Percentiles rank a stretch among this genome's conserved stretches.
These are phyloP conservation scores for Luvunga scandens DNA, from an alignment of 345 rosid species.

Conservation along the genomic window DNA sequence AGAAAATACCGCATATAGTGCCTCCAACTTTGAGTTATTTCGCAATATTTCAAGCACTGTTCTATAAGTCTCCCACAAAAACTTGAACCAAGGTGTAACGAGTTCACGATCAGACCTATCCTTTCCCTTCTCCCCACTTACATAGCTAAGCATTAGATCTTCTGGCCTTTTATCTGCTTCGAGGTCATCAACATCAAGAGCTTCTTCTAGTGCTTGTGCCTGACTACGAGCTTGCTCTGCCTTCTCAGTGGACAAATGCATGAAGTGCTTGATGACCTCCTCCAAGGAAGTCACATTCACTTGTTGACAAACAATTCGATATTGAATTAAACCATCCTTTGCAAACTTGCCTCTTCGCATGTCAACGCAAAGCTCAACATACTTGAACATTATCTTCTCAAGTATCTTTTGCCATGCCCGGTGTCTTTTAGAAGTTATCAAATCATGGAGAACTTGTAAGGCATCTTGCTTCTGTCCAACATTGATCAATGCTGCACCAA, in stretches of 20 bases:
- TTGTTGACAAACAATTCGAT: constrained; percentile 92
- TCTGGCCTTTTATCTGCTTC: constrained; percentile 98
- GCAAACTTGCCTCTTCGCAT: constrained; percentile 91
- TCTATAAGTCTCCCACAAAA: constrained; percentile 99
- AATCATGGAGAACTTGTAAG: constrained; percentile 80
- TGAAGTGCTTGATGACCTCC: constrained; percentile 97
- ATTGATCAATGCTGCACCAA: constrained; percentile 74
- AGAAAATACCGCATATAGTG: constrained; percentile 85
- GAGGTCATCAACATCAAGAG: constrained; percentile 98
- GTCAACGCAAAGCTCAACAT: constrained; percentile 94
- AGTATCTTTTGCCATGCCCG: constrained; percentile 94
- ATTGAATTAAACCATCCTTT: constrained; percentile 95
- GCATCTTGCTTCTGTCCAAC: constrained; percentile 99
- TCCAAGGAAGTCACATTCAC: constrained; percentile 93
- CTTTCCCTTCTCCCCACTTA: constrained; percentile 98
- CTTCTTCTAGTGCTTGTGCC: constrained; percentile 93
- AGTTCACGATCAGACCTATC: constrained; percentile 97
- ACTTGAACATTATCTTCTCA: constrained; percentile 92
- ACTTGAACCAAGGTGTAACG: constrained; percentile 99
- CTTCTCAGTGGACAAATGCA: constrained; percentile 91
- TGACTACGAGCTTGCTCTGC: constrained; percentile 97
- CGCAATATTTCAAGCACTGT: constrained; percentile 94
- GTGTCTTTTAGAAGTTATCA: constrained; percentile 88
- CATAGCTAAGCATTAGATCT: constrained; percentile 95
- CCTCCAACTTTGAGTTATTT: constrained; percentile 97